phyloP scores from a whole-genome alignment of 768 basidiomycete genomes.

The Holtermannia corniformis region DNA sequence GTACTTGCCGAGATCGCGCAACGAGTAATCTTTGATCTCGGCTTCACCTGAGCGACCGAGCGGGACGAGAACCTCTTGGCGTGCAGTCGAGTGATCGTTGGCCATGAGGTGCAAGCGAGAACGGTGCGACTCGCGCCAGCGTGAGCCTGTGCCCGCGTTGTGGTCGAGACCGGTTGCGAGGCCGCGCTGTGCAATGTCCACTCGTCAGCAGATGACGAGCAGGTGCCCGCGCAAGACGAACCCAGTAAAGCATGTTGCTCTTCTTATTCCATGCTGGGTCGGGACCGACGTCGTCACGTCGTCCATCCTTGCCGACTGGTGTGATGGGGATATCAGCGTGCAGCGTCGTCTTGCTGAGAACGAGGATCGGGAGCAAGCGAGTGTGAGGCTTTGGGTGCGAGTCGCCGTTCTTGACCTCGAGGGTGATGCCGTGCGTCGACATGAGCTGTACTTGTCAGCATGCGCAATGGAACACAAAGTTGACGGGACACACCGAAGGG shows the following conservation, averaged over 20 bases:
- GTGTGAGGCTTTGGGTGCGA: conserved; percentile 41
- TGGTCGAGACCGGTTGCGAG: conserved; percentile 39
- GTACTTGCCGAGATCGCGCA: conserved; percentile 30
- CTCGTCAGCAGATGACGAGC: neutral
- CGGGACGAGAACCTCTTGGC: conserved; percentile 32
- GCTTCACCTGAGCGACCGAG: conserved; percentile 30
- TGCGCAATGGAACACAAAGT: neutral
- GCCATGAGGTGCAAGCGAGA: conserved; percentile 40
- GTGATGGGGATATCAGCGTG: conserved; percentile 42
- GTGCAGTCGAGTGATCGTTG: conserved; percentile 24
- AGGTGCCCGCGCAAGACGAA: conserved; percentile 7
- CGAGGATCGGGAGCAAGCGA: conserved; percentile 39
- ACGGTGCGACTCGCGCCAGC: conserved; percentile 39
- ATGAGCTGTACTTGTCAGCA: conserved; percentile 21
- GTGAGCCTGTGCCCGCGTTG: conserved; percentile 28
- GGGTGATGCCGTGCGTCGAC: conserved; percentile 40
- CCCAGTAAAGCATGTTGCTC: conserved; percentile 41
- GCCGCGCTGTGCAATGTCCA: conserved; percentile 30
- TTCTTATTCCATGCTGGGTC: conserved; percentile 41
- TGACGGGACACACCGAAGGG: conserved; percentile 26
- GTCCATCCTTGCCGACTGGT: conserved; percentile 37
- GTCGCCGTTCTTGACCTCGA: conserved; percentile 30
- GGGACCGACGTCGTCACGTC: conserved; percentile 38
- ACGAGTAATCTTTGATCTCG: conserved; percentile 25
- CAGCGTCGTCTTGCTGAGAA: conserved; percentile 37